A percentile compares a stretch with the other conserved stretches of the same genome.
Evolutionary conservation across 2,329 filamentous ascomycete genomes (phyloP).

Genomic region (Orbilia ellipsospora): DNA sequence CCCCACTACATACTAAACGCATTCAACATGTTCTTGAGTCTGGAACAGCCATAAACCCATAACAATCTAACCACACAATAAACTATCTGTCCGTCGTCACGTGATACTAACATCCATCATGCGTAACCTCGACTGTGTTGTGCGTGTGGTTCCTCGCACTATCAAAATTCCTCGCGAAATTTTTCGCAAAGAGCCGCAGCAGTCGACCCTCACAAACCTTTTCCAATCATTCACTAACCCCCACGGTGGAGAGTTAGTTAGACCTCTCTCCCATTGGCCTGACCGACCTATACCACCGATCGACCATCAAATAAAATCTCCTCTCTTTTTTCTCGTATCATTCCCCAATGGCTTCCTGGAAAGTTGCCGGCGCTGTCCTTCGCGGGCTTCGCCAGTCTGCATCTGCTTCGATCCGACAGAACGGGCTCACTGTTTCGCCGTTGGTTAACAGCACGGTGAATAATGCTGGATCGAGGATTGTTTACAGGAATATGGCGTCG

Average conservation of each 20-base stretch:
- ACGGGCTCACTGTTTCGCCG: slow-evolving; percentile 44
- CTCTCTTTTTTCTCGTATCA: neutral
- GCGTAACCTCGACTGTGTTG: slow-evolving; percentile 17
- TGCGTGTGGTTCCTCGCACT: slow-evolving; percentile 31
- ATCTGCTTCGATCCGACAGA: slow-evolving; percentile 55
- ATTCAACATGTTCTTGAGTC: too few species aligned
- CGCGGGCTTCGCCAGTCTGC: slow-evolving; percentile 55
- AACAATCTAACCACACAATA: neutral
- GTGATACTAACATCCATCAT: slow-evolving; percentile 7
- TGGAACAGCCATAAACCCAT: neutral
- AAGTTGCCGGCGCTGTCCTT: slow-evolving; percentile 57
- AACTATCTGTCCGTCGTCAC: slow-evolving; percentile 6
- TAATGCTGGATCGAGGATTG: slow-evolving; percentile 66
- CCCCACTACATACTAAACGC: too few species aligned
- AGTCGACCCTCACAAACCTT: slow-evolving; percentile 1
- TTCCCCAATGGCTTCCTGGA: slow-evolving; percentile 59
- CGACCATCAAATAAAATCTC: neutral
- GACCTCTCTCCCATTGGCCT: slow-evolving; percentile 2
- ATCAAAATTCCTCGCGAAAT: slow-evolving; percentile 47
- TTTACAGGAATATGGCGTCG: slow-evolving; percentile 56
- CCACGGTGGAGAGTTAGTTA: neutral
- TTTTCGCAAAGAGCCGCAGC: slow-evolving; percentile 53
- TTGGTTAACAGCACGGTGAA: slow-evolving; percentile 63
- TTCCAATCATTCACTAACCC: neutral
- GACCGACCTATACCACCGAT: neutral